Base-by-base conservation (phyloP, 345 rosid genomes). In the Aquilaria yunnanensis region DNA sequence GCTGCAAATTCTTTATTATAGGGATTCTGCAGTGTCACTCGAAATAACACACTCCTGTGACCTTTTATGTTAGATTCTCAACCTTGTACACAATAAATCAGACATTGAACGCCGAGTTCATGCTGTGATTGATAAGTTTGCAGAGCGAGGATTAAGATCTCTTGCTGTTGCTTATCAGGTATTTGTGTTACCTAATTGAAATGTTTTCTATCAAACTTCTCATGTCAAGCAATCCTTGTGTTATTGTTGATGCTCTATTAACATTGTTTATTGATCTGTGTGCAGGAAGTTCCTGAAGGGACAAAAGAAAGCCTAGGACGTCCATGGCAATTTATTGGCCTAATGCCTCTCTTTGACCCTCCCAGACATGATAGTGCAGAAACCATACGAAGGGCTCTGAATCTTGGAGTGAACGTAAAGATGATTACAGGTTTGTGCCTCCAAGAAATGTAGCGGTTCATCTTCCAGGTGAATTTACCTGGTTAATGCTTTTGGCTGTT, bases 161-260 rank as follows among this genome's bases (percentile, higher is more conserved):
- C 88, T 85, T 58, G 91, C 85, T 4, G 82, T 78, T 63, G 85
- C 87, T 59, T 78, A 75, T 61, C 90, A 85, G 82, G 90, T 80
- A 65, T 16, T 32, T 14, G 13, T 5, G 14, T 10, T 10, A 9
- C 53, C 8, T 63, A 12, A 14, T 49, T 5, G 43, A 37, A 9
- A 37, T 37, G 43, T 5, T 31, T 51, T 59, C 4, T 47, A 63
- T 51, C 12, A 52, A 43, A 60, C 33, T 45, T 62, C 52, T 12
- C 43, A 30, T 37, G 53, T 41, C 46, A 47, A 12, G 33, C 53
- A 23, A 57, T 9, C 53, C 3, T 47, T 31, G 23, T 32, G 8
- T 9, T 46, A 32, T 60, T 33, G 2, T 57, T 14, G 32, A 56
- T 50, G 3, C 46, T 32, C 5, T 61, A 37, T 9, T 10, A 41